A percentile compares a stretch with the other conserved stretches of the same genome.
phyloP scores from a whole-genome alignment of 305 asterid species.

The Lippia alba region DNA sequence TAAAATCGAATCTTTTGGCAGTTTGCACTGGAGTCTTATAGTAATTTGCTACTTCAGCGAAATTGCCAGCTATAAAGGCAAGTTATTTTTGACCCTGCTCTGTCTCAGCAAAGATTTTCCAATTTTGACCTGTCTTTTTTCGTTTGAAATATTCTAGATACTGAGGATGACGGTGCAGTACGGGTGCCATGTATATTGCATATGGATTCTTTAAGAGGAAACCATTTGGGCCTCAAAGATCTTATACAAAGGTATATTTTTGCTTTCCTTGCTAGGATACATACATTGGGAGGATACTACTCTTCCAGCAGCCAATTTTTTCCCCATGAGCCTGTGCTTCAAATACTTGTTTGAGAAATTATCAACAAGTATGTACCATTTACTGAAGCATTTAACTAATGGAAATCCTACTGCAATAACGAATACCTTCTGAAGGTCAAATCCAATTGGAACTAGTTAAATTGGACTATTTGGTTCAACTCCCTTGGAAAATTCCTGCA shows the following conservation, averaged over 20 bases:
- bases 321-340: slow-evolving; percentile 1
- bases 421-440: slow-evolving; percentile 26
- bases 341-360: slow-evolving; percentile 18
- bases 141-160: slow-evolving; percentile 53
- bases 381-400: slow-evolving; percentile 25
- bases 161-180: slow-evolving; percentile 38
- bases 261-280: slow-evolving; percentile 6
- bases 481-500: background rate
- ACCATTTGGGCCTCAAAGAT: slow-evolving; percentile 80
- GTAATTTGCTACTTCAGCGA: slow-evolving; percentile 91
- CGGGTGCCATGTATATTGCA: slow-evolving; percentile 96
- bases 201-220: slow-evolving; percentile 96
- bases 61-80: slow-evolving; percentile 71
- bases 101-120: slow-evolving; percentile 29
- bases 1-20: slow-evolving; percentile 49
- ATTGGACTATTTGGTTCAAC: slow-evolving; percentile 16
- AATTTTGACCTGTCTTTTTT: slow-evolving; percentile 30
- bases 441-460: slow-evolving; percentile 22
- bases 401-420: slow-evolving; percentile 17
- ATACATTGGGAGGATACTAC: background rate
- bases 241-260: slow-evolving; percentile 76
- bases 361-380: background rate
- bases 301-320: background rate
- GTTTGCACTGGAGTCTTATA: slow-evolving; percentile 95
- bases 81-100: slow-evolving; percentile 46